Evolutionary conservation across 2,329 filamentous ascomycete species (phyloP).

Genomic region (Fusarium stilboides): DNA sequence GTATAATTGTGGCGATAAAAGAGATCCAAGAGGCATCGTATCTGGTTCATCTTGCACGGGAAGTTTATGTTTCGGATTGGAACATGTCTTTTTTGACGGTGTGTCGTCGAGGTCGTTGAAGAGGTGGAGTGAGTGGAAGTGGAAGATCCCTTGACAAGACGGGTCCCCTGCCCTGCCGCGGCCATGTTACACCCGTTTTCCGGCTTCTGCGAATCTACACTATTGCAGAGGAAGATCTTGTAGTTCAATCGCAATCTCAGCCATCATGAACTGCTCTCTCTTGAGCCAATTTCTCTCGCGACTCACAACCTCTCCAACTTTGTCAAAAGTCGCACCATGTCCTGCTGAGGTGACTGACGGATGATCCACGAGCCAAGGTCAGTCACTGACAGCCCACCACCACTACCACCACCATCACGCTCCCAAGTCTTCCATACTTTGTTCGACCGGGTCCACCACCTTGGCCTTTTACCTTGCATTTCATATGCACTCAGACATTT

Average conservation of each 20-base stretch:
- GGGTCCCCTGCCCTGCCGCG: conserved; percentile 19
- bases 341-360: conserved; percentile 29
- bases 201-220: conserved; percentile 3
- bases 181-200: conserved; percentile 12
- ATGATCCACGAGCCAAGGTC: conserved; percentile 29
- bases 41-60: not conserved
- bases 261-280: not conserved
- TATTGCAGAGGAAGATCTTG: not conserved
- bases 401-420: conserved; percentile 25
- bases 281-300: not conserved
- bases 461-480: conserved; percentile 32
- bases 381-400: conserved; percentile 36
- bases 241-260: conserved; percentile 10
- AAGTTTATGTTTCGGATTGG: conserved; percentile 25
- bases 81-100: conserved; percentile 39
- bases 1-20: not conserved
- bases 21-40: not conserved
- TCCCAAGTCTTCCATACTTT: conserved; percentile 20
- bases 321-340: conserved; percentile 25
- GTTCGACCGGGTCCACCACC: conserved; percentile 19
- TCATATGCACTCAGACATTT: conserved; percentile 22
- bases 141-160: conserved; percentile 33
- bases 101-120: conserved; percentile 41
- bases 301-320: conserved; percentile 1
- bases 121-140: conserved; percentile 32